Conservation (phyloP, 2,329 filamentous ascomycete genomes). For the Cadophora luteo-olivacea region DNA sequence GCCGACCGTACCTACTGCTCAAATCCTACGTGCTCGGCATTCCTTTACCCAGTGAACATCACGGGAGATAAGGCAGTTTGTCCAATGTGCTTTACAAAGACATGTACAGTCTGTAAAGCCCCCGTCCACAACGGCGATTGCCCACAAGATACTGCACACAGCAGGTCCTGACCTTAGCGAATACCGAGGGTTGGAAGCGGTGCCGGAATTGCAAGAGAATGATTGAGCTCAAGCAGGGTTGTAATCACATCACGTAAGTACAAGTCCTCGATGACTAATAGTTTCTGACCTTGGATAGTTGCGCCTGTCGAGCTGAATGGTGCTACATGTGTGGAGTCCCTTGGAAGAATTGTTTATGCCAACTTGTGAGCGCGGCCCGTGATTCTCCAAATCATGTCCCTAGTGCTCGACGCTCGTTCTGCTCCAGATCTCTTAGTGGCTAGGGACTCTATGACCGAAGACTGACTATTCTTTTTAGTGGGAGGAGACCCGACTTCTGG, state of each 20-base stretch:
- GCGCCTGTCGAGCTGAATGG: slow-evolving; percentile 53
- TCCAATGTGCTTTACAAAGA: slow-evolving; percentile 48
- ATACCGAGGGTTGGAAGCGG: slow-evolving; percentile 54
- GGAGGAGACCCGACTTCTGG: slow-evolving; percentile 45
- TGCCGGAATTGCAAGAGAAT: slow-evolving; percentile 48
- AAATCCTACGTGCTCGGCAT: slow-evolving; percentile 49
- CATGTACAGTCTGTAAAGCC: slow-evolving; percentile 58
- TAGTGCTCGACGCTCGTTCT: too few species aligned
- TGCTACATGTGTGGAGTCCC: slow-evolving; percentile 53
- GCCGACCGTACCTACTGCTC: slow-evolving; percentile 58
- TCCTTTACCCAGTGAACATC: slow-evolving; percentile 49
- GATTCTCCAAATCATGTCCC: too few species aligned
- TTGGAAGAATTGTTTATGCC: slow-evolving; percentile 48
- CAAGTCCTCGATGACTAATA: background rate
- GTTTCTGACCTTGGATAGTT: slow-evolving; percentile 43
- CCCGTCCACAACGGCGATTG: slow-evolving; percentile 54
- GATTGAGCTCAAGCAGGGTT: slow-evolving; percentile 58
- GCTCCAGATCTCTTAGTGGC: too few species aligned
- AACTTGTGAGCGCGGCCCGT: background rate
- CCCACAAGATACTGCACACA: slow-evolving; percentile 47
- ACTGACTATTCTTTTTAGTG: slow-evolving; percentile 45
- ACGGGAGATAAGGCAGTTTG: slow-evolving; percentile 47
- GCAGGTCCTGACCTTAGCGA: slow-evolving; percentile 48
- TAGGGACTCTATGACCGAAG: background rate
- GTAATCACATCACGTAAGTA: slow-evolving; percentile 59